Percentiles rank a stretch among this genome's conserved stretches.
Evolutionary conservation across 345 rosid species (phyloP).

Genomic region (Boechera divaricarpa): DNA sequence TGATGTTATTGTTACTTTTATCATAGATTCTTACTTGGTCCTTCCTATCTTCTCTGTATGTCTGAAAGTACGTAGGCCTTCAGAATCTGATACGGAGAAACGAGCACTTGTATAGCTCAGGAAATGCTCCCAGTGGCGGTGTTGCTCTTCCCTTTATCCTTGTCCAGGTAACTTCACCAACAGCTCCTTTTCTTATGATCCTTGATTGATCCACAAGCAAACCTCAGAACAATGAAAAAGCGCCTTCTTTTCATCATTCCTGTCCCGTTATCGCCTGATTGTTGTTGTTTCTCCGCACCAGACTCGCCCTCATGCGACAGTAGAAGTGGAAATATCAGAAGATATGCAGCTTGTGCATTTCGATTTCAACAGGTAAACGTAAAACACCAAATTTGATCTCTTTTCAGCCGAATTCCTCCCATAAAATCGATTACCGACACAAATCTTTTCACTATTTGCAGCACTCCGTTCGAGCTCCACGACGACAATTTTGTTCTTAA

Average conservation of each 20-base stretch:
- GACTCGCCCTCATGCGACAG: conserved; percentile 99
- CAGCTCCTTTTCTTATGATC: neutral
- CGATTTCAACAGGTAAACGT: conserved; percentile 88
- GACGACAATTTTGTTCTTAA: conserved; percentile 96
- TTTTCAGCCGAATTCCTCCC: neutral
- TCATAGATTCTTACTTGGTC: conserved; percentile 20
- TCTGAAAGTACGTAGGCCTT: conserved; percentile 75
- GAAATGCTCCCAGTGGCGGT: conserved; percentile 81
- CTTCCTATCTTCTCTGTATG: conserved; percentile 31
- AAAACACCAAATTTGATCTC: neutral
- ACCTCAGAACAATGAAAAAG: neutral
- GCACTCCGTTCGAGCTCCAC: conserved; percentile 99
- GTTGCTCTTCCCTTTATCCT: conserved; percentile 97
- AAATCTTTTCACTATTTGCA: conserved; percentile 42
- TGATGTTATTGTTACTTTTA: conserved; percentile 14
- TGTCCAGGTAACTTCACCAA: conserved; percentile 74
- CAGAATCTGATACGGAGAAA: conserved; percentile 86
- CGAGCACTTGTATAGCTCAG: conserved; percentile 79
- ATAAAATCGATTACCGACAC: conserved; percentile 1
- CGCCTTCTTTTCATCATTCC: neutral
- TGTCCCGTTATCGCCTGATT: neutral
- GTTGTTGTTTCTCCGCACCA: conserved; percentile 32
- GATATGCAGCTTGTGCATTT: conserved; percentile 99
- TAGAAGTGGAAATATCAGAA: conserved; percentile 99
- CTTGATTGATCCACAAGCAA: conserved; percentile 17